Evolutionary conservation across 2,329 filamentous ascomycete species (phyloP).

Genomic region (Ophiostoma quercus): DNA sequence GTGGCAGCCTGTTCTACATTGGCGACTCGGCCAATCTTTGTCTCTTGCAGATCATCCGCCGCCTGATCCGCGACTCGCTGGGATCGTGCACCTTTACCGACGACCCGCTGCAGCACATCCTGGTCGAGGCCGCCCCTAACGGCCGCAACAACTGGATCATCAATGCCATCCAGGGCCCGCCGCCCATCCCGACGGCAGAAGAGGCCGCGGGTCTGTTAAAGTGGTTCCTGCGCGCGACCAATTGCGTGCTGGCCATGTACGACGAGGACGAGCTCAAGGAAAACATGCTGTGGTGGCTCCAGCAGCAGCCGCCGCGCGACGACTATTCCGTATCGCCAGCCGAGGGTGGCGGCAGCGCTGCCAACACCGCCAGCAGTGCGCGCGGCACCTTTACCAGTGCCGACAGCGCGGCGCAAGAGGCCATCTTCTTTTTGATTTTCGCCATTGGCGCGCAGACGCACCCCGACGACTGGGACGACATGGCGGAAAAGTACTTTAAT

Average conservation of each 20-base stretch:
- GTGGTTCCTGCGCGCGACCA: slow-evolving; percentile 34
- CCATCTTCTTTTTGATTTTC: slow-evolving; percentile 27
- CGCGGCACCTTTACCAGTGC: slow-evolving; percentile 29
- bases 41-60: slow-evolving; percentile 35
- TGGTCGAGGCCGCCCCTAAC: slow-evolving; percentile 35
- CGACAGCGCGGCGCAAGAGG: slow-evolving; percentile 19
- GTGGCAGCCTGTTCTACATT: slow-evolving; percentile 36
- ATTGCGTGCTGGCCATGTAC: slow-evolving; percentile 34
- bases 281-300: slow-evolving; percentile 32
- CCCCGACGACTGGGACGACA: slow-evolving; percentile 23
- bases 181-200: slow-evolving; percentile 27
- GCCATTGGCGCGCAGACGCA: slow-evolving; percentile 29
- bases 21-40: slow-evolving; percentile 37
- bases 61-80: slow-evolving; percentile 33
- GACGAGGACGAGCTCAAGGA: slow-evolving; percentile 31
- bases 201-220: slow-evolving; percentile 32
- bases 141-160: slow-evolving; percentile 31
- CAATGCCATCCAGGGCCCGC: slow-evolving; percentile 26
- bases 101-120: slow-evolving; percentile 34
- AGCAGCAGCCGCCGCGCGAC: slow-evolving; percentile 20
- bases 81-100: slow-evolving; percentile 35
- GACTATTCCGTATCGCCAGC: slow-evolving; percentile 14
- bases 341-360: neutral
- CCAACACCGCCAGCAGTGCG: neutral
- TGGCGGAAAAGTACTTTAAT: slow-evolving; percentile 27